phyloP scores from a whole-genome alignment of 2,329 filamentous ascomycete species.

The Dactylonectria estremocensis region DNA sequence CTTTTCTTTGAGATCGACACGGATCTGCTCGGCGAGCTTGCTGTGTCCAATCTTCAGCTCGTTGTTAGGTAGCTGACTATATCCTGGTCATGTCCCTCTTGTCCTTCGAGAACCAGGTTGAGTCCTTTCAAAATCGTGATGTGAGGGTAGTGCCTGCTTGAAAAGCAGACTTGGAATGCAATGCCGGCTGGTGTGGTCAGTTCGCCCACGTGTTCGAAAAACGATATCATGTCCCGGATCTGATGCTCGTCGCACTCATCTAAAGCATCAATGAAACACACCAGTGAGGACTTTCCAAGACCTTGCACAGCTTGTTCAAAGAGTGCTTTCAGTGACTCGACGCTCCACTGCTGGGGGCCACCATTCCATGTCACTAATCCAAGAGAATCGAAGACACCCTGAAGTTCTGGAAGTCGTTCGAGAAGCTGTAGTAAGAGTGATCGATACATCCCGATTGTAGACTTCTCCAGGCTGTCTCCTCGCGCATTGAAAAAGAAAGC shows the following conservation, averaged over 20 bases:
- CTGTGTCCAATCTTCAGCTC: slow-evolving; percentile 24
- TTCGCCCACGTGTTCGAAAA: slow-evolving; percentile 57
- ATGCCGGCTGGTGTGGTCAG: slow-evolving; percentile 28
- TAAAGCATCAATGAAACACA: slow-evolving; percentile 59
- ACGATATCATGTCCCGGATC: slow-evolving; percentile 57
- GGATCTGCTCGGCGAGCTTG: background rate
- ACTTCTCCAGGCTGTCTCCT: slow-evolving; percentile 60
- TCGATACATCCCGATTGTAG: slow-evolving; percentile 64
- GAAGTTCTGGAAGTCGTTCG: slow-evolving; percentile 50
- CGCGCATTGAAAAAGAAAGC: slow-evolving; percentile 67
- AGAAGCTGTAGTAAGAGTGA: slow-evolving; percentile 65
- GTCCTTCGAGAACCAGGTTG: slow-evolving; percentile 45
- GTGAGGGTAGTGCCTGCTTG: slow-evolving; percentile 64
- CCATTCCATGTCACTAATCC: background rate
- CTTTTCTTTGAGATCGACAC: slow-evolving; percentile 51
- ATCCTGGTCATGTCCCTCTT: slow-evolving; percentile 46
- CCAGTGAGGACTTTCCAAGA: background rate
- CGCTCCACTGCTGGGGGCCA: slow-evolving; percentile 7
- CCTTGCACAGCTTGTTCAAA: slow-evolving; percentile 10
- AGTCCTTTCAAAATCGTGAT: slow-evolving; percentile 53
- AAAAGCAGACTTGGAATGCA: slow-evolving; percentile 58
- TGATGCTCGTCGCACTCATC: slow-evolving; percentile 64
- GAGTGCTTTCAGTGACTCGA: slow-evolving; percentile 16
- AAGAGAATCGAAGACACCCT: slow-evolving; percentile 49
- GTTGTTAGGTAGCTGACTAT: slow-evolving; percentile 39